Conservation (phyloP, 2,329 filamentous ascomycete genomes). For the Myriosclerotinia scirpicola region DNA sequence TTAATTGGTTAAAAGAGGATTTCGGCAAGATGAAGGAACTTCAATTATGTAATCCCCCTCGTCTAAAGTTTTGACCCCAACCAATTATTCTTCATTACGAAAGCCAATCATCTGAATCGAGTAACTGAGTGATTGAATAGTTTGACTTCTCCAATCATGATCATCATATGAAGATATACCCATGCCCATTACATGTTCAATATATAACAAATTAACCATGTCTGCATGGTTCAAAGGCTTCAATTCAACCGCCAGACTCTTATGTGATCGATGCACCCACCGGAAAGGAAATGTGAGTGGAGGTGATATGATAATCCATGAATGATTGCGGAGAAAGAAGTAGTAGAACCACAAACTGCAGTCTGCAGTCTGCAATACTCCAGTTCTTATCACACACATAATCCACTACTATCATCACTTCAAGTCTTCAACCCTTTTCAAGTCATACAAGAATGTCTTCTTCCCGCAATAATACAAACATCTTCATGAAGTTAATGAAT, state of each 20-base stretch:
- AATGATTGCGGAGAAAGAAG: conserved; percentile 11
- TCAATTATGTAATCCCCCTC: no score
- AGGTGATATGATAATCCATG: background rate
- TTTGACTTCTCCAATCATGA: conserved; percentile 10
- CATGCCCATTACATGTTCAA: background rate
- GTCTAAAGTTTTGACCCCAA: background rate
- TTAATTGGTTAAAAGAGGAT: no score
- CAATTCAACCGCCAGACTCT: conserved; percentile 15
- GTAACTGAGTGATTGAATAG: background rate
- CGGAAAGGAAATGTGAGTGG: background rate
- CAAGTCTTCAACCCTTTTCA: background rate
- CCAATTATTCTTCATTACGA: background rate
- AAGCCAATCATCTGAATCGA: background rate
- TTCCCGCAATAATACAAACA: background rate
- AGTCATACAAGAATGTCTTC: conserved; percentile 18
- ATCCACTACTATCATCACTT: background rate
- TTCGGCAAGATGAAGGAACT: no score
- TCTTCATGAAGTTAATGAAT: conserved; percentile 8
- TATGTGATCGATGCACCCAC: conserved; percentile 14
- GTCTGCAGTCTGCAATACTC: background rate
- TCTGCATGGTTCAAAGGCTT: no score
- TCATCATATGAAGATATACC: background rate
- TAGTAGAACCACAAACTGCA: background rate
- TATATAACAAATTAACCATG: background rate
- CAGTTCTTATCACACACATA: conserved; percentile 19